Evolutionary conservation across 345 rosid genomes (phyloP).

Genomic region (Odontarrhena argentea): DNA sequence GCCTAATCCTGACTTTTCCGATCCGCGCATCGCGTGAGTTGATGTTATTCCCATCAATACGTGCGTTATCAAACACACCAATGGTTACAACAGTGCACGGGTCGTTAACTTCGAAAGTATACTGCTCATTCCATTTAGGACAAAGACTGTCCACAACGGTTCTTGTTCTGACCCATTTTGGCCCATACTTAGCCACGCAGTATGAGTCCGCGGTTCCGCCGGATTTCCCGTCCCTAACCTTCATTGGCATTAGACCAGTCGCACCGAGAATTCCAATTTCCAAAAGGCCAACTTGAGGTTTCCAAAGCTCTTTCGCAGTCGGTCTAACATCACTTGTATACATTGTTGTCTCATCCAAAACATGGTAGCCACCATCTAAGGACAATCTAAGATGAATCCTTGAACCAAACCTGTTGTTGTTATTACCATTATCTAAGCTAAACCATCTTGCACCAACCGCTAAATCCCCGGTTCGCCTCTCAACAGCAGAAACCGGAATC

Average conservation of each 20-base stretch:
- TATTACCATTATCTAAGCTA: conserved; percentile 53
- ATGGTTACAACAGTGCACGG: conserved; percentile 72
- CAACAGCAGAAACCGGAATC: conserved; percentile 51
- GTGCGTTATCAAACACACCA: conserved; percentile 64
- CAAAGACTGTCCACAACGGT: conserved; percentile 61
- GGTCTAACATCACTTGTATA: conserved; percentile 65
- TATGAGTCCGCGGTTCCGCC: conserved; percentile 59
- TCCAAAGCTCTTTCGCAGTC: conserved; percentile 65
- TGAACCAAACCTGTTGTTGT: conserved; percentile 51
- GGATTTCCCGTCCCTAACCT: conserved; percentile 55
- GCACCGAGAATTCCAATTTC: conserved; percentile 81
- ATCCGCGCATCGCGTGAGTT: conserved; percentile 54
- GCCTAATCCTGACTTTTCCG: conserved; percentile 69
- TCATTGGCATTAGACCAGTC: conserved; percentile 60
- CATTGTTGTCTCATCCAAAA: conserved; percentile 65
- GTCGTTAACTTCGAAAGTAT: conserved; percentile 72
- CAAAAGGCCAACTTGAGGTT: conserved; percentile 67
- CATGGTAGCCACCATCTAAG: conserved; percentile 76
- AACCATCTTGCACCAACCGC: conserved; percentile 68
- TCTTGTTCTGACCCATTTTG: conserved; percentile 75
- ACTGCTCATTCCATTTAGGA: conserved; percentile 83
- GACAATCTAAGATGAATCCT: conserved; percentile 63
- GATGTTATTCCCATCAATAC: conserved; percentile 4
- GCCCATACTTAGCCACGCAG: conserved; percentile 75
- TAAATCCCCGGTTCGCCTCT: conserved; percentile 54